Base-by-base conservation (phyloP, 371 early-diverging fungal genomes). In the Apophysomyces trapeziformis region DNA sequence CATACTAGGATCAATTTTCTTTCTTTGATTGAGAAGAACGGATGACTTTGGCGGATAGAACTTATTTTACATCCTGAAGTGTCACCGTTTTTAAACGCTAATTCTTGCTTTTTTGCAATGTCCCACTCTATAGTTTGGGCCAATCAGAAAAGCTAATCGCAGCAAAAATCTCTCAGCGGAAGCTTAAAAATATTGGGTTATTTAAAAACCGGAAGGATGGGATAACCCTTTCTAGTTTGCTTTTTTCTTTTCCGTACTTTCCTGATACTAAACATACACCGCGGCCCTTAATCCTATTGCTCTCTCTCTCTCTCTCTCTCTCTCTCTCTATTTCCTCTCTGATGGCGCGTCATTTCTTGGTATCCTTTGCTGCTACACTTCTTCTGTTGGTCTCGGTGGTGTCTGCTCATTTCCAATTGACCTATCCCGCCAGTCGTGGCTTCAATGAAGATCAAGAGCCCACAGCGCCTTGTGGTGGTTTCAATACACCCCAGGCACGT, bases 371-470 rank as follows among this genome's bases (percentile, higher is more conserved):
- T 8, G 50, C 38, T 26, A 26, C 32, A 2, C 32, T 26, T 56
- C 63, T 39, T 63, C 54, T 26, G 21, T 26, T 50, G 21, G 8
- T 50, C 11, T 50, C 54, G 39, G 63, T 58, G 50, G 80, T 64
- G 7, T 68, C 68, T 13, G 85, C 80, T 46, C 88, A 88, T 63
- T 88, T 69, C 46, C 72, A 70, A 7, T 64, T 88, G 38, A 75
- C 70, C 16, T 86, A 86, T 67, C 88, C 88, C 41, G 38, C 64
- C 11, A 61, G 85, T n/a, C 83, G 88, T 56, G 88, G 88, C 11
- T 85, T 85, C 57, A 65, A 61, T 57, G 85, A 86, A 16, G 73
- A 65, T 45, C 73, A 66, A 14, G 86, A 88, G 41, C 75, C 82
- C 11, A 74, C 59, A 13, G 79, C 76, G 37, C 88, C 86, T 38